Percentiles rank a stretch among this genome's conserved stretches.
Evolutionary conservation across 441 rosid genomes (phyloP).

Genomic region (Pelargonium cotyledonis): DNA sequence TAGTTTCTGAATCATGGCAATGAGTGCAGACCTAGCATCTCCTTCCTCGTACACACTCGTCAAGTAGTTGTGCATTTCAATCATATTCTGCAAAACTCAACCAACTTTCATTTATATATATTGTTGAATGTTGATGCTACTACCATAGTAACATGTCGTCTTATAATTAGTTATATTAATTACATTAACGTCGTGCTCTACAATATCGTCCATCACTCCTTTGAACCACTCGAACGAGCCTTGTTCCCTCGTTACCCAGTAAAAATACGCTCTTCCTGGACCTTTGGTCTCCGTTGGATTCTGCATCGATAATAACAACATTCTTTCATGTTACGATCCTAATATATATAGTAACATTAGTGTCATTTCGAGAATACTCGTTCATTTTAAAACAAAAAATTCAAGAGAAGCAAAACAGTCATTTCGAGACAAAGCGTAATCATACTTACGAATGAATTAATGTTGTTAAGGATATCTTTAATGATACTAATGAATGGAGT

Average conservation of each 20-base stretch:
- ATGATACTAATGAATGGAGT: slow-evolving; percentile 90
- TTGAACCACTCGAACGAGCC: slow-evolving; percentile 94
- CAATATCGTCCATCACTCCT: slow-evolving; percentile 97
- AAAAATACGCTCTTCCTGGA: slow-evolving; percentile 89
- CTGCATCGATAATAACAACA: slow-evolving; percentile 9
- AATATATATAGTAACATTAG: too few relatives aligned
- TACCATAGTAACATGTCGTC: slow-evolving; percentile 7
- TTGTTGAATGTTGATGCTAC: background rate
- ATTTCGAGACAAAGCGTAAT: too few relatives aligned
- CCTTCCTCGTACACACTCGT: slow-evolving; percentile 95
- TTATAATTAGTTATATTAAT: background rate
- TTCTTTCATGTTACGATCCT: too few relatives aligned
- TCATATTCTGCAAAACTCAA: slow-evolving; percentile 27
- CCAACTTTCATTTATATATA: too few relatives aligned
- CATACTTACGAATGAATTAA: slow-evolving; percentile 7
- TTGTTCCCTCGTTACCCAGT: slow-evolving; percentile 98
- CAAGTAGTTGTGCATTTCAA: slow-evolving; percentile 95
- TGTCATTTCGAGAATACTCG: too few relatives aligned
- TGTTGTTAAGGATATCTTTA: slow-evolving; percentile 70
- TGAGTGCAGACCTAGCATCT: slow-evolving; percentile 92
- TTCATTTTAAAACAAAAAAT: too few relatives aligned
- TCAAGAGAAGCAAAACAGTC: too few relatives aligned
- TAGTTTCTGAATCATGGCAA: slow-evolving; percentile 85
- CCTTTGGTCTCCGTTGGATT: slow-evolving; percentile 10
- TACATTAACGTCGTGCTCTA: slow-evolving; percentile 61